These are phyloP conservation scores for Dendrocalamus sinicus DNA, from an alignment of 176 grass and related monocot species.

Conservation along the genomic window DNA sequence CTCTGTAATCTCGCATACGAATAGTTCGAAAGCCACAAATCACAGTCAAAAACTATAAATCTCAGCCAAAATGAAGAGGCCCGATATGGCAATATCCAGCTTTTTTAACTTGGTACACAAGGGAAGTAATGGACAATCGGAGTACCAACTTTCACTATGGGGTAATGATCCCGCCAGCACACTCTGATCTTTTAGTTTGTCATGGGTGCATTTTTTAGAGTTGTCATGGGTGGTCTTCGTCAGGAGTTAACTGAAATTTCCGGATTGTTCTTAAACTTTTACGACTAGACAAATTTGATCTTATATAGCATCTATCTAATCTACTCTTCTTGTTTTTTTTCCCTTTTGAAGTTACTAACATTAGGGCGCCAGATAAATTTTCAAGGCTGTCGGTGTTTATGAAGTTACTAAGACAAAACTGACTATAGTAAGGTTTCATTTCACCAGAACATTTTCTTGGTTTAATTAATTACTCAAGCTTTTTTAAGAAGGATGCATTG, in stretches of 20 bases:
- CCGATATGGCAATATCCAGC: no score
- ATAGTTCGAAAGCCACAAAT: fast-evolving
- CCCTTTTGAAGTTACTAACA: background rate
- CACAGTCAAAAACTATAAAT: no score
- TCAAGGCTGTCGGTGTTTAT: background rate
- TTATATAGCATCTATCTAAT: background rate
- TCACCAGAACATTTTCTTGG: background rate
- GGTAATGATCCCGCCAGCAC: background rate
- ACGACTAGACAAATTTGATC: background rate
- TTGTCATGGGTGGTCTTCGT: background rate
- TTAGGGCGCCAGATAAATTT: background rate
- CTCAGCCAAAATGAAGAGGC: no score
- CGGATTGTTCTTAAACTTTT: background rate
- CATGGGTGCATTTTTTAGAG: background rate
- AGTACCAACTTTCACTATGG: background rate
- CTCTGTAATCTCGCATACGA: no score
- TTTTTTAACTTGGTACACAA: background rate
- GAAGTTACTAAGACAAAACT: background rate
- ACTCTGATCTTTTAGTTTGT: background rate
- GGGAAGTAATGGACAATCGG: background rate
- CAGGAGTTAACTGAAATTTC: background rate
- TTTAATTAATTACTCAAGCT: background rate
- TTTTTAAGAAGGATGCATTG: background rate
- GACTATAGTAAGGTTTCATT: background rate
- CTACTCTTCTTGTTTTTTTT: background rate